Percentiles rank a stretch among this genome's conserved stretches.
Evolutionary conservation across 768 basidiomycete species (phyloP).

Genomic region (Chlorophyllum brunneum): DNA sequence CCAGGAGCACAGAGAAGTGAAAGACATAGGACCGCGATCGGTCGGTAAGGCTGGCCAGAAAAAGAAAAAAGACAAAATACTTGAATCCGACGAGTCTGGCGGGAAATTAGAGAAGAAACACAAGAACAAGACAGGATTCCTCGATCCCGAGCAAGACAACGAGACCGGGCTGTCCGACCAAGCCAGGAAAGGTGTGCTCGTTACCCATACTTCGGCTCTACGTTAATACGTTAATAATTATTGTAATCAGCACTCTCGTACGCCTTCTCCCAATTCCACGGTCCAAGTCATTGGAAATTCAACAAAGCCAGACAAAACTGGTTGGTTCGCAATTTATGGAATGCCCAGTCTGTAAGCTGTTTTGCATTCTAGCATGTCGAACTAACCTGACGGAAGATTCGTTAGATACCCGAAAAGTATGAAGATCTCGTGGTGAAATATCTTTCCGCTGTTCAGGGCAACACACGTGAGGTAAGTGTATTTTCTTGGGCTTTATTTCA

Average conservation of each 20-base stretch:
- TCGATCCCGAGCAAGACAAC: slow-evolving; percentile 38
- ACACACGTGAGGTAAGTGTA: slow-evolving; percentile 35
- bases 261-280: slow-evolving; percentile 49
- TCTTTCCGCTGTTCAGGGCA: slow-evolving; percentile 45
- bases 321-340: slow-evolving; percentile 66
- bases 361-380: neutral
- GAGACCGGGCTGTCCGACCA: slow-evolving; percentile 20
- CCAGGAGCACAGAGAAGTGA: neutral
- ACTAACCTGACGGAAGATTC: neutral
- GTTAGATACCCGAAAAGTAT: slow-evolving; percentile 51
- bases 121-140: slow-evolving; percentile 41
- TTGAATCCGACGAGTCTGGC: neutral
- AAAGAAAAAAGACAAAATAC: neutral
- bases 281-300: slow-evolving; percentile 61
- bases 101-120: slow-evolving; percentile 29
- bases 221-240: neutral
- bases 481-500: neutral
- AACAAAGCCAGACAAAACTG: slow-evolving; percentile 74
- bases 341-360: slow-evolving; percentile 37
- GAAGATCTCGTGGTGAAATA: slow-evolving; percentile 42
- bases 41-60: too few relatives aligned
- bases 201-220: neutral
- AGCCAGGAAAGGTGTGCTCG: slow-evolving; percentile 37
- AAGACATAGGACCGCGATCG: neutral
- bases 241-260: slow-evolving; percentile 40